These are phyloP conservation scores for Coprinellus micaceus DNA, from an alignment of 768 basidiomycete genomes.

Conservation along the genomic window DNA sequence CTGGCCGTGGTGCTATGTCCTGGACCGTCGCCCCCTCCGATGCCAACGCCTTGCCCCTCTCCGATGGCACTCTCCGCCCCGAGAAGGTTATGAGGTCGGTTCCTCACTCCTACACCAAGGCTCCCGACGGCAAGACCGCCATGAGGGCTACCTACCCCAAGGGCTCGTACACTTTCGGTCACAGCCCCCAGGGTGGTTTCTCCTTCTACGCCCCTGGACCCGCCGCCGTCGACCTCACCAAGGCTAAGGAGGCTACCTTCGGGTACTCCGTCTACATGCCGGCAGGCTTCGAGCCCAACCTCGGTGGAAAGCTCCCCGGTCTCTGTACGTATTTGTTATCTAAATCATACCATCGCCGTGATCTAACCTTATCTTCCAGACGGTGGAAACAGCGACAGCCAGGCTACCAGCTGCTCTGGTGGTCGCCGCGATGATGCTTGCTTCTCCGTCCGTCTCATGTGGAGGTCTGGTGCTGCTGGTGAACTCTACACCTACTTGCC, in stretches of 20 bases:
- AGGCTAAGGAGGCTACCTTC: constrained; percentile 64
- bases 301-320: constrained; percentile 72
- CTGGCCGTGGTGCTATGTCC: constrained; percentile 27
- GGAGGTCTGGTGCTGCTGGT: constrained; percentile 53
- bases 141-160: constrained; percentile 53
- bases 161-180: constrained; percentile 53
- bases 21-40: constrained; percentile 46
- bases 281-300: constrained; percentile 58
- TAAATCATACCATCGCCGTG: neutral
- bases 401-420: constrained; percentile 57
- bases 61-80: constrained; percentile 44
- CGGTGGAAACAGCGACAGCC: constrained; percentile 49
- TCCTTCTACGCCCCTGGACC: constrained; percentile 72
- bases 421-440: constrained; percentile 54
- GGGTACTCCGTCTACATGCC: constrained; percentile 61
- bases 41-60: constrained; percentile 33
- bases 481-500: constrained; percentile 76
- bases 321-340: constrained; percentile 44
- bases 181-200: constrained; percentile 52
- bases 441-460: constrained; percentile 71
- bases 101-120: constrained; percentile 37
- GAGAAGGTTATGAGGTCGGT: constrained; percentile 34
- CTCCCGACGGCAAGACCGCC: constrained; percentile 48
- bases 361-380: constrained; percentile 28
- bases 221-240: constrained; percentile 44